These are phyloP conservation scores for Albophoma yamanashiensis DNA, from an alignment of 2,329 filamentous ascomycete species.

Conservation along the genomic window DNA sequence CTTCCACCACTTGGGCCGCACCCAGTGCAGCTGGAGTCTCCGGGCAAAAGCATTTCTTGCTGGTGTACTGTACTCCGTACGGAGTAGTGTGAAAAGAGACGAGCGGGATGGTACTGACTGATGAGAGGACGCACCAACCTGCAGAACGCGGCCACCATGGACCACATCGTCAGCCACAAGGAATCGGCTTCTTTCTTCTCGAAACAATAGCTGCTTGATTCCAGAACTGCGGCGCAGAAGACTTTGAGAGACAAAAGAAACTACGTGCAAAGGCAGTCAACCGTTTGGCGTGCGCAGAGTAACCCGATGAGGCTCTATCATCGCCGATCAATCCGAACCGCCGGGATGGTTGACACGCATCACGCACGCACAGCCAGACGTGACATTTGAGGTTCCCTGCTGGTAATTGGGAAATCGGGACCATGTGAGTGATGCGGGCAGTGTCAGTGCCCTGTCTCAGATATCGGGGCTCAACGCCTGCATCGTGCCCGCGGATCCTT, in stretches of 20 bases:
- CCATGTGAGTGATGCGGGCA: neutral
- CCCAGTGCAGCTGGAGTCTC: neutral
- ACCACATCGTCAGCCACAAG: neutral
- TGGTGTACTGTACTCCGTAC: neutral
- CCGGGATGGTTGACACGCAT: slow-evolving; percentile 5
- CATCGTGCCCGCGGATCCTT: neutral
- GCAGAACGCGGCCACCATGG: neutral
- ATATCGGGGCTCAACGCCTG: neutral
- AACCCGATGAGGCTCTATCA: slow-evolving; percentile 1
- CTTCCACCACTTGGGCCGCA: neutral
- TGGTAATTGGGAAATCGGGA: neutral
- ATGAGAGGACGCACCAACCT: neutral
- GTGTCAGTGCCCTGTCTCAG: neutral
- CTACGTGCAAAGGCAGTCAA: neutral
- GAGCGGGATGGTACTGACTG: too few species aligned
- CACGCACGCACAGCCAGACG: neutral
- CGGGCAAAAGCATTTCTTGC: neutral
- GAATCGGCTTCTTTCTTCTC: neutral
- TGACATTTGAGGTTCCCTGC: neutral
- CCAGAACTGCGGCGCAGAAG: neutral
- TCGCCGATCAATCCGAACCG: slow-evolving; percentile 7
- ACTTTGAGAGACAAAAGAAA: neutral
- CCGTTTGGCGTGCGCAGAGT: neutral
- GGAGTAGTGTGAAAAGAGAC: neutral
- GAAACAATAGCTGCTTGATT: neutral